Evolutionary conservation across 2,329 filamentous ascomycete genomes (phyloP).

Genomic region (Beauveria sp.): DNA sequence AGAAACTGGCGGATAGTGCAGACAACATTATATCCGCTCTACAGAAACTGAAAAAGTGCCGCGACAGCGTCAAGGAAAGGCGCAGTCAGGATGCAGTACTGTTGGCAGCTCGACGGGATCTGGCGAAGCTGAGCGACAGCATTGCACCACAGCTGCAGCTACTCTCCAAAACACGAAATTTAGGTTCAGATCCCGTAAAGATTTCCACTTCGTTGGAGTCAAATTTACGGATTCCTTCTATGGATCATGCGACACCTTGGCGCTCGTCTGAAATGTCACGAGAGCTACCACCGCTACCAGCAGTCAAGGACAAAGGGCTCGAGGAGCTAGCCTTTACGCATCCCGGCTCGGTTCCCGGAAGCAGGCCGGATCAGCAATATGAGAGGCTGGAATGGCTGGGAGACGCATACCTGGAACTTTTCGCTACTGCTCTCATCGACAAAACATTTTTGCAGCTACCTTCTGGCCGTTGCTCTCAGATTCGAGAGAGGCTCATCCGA

Average conservation of each 20-base stretch:
- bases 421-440: constrained; percentile 69
- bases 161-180: background rate
- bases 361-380: constrained; percentile 42
- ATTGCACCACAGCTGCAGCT: background rate
- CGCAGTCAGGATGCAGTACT: background rate
- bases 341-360: constrained; percentile 47
- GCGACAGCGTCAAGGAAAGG: background rate
- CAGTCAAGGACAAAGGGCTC: constrained; percentile 50
- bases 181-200: background rate
- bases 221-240: background rate
- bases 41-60: constrained; percentile 24
- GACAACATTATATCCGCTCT: constrained; percentile 32
- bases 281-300: constrained; percentile 50
- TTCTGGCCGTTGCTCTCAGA: constrained; percentile 63
- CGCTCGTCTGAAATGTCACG: constrained; percentile 39
- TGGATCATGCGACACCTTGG: constrained; percentile 29
- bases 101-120: background rate
- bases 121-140: background rate
- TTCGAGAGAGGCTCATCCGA: constrained; percentile 72
- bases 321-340: constrained; percentile 62
- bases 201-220: background rate
- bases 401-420: constrained; percentile 75
- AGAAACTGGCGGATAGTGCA: constrained; percentile 20
- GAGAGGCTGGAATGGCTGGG: constrained; percentile 85
- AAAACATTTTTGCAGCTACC: constrained; percentile 58